Evolutionary conservation across 2,329 filamentous ascomycete species (phyloP), one percentile per base, ranked within the genome.

Genomic region (Beauveria bassiana): DNA sequence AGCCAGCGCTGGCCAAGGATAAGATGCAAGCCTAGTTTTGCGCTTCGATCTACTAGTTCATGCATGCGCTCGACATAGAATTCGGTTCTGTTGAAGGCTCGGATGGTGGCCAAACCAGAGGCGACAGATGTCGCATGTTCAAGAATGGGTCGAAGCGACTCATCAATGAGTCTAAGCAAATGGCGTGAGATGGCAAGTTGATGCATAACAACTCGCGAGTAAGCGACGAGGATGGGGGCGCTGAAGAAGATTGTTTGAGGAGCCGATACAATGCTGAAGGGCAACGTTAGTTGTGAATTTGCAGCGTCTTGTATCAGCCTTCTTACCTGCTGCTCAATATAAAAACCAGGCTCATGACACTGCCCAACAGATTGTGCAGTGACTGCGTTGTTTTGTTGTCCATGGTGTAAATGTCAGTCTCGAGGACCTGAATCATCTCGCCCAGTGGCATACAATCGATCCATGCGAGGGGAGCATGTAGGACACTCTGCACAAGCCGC

Each of bases 51-150:
- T 9, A 52, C 20, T 3, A 59, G 20, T 1, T 50, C 18, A 38
- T 61, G 10, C 54, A 64, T 61, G 14, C 38, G 31, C 0, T 61
- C 59, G 3, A 58, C 9, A 22, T 64, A 64, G 5, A 51, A 12
- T 8, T 50, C n/a, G 16, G 43, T 46, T 45, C 50, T 59, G 22
- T 50, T 49, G 38, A 62, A 64, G 1, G 62, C 64, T 42, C 64
- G 57, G 45, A 65, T 65, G 4, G 62, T 64, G 6, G 59, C 59
- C 26, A 61, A 28, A 3, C 59, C 59, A 7, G 40, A n/a, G 12
- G 58, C 34, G 9, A 61, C 40, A 12, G 58, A 61, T 14, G 58
- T 46, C 3, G 43, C 50, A 18, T 61, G 58, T 16, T 61, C 58
- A 10, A 47, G 28, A 8, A 61, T 43, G 9, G 58, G 58, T 2